Evolutionary conservation across 129 eudicot genomes (phyloP), one percentile per base, ranked within the genome.

Genomic region (Smallanthus sonchifolius): DNA sequence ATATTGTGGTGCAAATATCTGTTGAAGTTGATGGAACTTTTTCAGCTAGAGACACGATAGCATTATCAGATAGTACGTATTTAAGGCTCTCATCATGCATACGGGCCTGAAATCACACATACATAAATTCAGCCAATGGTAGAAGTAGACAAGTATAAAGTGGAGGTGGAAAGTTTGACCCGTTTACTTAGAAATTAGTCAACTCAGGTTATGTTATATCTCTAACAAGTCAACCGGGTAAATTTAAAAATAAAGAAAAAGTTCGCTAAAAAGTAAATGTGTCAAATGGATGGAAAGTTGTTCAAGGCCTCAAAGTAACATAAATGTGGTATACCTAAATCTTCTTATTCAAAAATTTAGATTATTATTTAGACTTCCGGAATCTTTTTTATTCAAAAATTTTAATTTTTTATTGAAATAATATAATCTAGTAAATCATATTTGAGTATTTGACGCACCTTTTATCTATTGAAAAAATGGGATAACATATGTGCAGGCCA

Each of bases 81-180:
- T 86, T 90, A 84, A 94, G 88, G 85, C 93, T 94, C 81, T 94
- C 99, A 76, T 94, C 99, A 80, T 94, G 99, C 69, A 88, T 75
- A 72, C 99, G 99, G 44, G 97, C 99, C 99, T 94, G 86, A 39
- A 87, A 85, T 16, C 36, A 78, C 42, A 66, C 20, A 64, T 10
- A 61, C 16, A 59, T 34, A 67, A 47, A 55, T 42, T 40, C 65
- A 66, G 57, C 56, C 19, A 74, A 44, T 13, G 24, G 43, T 15
- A 63, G 52, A 35, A 20, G 48, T 43, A 37, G 56, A 67, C 13
- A 42, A 40, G 32, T 32, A 43, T 60, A 70, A 56, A 13, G 11
- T 19, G 20, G 34, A 73, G 57, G 16, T 37, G 56, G n/a, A 34
- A 15, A 8, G 9, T 14, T 69, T 17, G 13, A 10, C 63, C 35